Conservation (phyloP, 2,329 filamentous ascomycete genomes). For the Achaetomium macrosporum region DNA sequence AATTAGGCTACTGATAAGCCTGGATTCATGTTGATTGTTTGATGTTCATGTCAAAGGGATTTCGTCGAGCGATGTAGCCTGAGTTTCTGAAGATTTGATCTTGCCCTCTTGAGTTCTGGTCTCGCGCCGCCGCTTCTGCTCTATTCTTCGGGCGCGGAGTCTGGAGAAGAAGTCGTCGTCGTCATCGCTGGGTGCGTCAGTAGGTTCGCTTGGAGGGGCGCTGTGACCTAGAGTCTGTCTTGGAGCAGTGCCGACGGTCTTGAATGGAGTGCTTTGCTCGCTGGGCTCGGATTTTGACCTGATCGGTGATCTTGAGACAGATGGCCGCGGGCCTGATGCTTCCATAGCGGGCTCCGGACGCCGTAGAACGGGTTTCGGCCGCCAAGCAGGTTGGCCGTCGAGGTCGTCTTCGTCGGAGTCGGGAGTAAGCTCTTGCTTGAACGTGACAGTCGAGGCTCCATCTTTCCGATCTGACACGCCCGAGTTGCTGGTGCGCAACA, state of each 20-base stretch:
- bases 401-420: constrained; percentile 18
- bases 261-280: background rate
- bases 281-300: background rate
- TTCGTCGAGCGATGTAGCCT: constrained; percentile 14
- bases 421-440: background rate
- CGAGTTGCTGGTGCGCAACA: background rate
- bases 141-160: constrained; percentile 16
- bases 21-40: no score
- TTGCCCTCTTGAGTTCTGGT: constrained; percentile 1
- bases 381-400: constrained; percentile 10
- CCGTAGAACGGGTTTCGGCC: background rate
- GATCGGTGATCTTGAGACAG: background rate
- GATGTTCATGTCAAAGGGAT: constrained; percentile 20
- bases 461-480: background rate
- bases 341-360: background rate
- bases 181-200: constrained; percentile 4
- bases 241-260: background rate
- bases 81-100: constrained; percentile 12
- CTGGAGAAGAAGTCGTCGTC: constrained; percentile 22
- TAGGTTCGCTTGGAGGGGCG: background rate
- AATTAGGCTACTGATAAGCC: background rate
- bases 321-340: background rate
- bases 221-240: background rate
- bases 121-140: constrained; percentile 15
- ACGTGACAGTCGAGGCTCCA: background rate